Conservation (phyloP, 1,284 basidiomycete genomes). For the Ustilago crameri region DNA sequence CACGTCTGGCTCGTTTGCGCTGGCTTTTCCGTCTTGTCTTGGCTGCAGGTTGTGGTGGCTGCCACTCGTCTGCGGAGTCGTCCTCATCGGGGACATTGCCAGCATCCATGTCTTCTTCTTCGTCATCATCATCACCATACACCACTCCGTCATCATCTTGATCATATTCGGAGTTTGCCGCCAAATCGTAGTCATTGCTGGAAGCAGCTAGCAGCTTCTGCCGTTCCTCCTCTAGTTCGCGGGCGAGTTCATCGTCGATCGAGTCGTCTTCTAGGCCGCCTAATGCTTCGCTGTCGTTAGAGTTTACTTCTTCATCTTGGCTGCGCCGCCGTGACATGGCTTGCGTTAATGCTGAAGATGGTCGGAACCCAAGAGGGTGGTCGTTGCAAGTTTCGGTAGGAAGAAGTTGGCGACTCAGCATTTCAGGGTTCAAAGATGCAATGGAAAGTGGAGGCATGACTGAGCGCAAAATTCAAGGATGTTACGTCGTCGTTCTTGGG, state of each 20-base stretch:
- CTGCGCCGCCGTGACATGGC: constrained; percentile 16
- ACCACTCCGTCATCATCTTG: background rate
- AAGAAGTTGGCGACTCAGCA: constrained; percentile 13
- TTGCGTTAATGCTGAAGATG: background rate
- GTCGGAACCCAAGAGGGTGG: background rate
- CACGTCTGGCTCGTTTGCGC: constrained; percentile 16
- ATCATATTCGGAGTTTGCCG: background rate
- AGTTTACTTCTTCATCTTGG: background rate
- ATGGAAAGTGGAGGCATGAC: constrained; percentile 36
- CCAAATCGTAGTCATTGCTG: constrained; percentile 1
- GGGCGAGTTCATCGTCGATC: constrained; percentile 21
- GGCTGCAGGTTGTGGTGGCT: constrained; percentile 23
- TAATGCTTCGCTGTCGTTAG: background rate
- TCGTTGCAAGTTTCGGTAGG: background rate
- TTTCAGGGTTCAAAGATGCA: constrained; percentile 15
- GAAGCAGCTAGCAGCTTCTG: constrained; percentile 29
- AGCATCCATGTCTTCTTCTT: constrained; percentile 5
- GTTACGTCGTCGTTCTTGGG: constrained; percentile 5
- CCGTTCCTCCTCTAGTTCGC: constrained; percentile 32
- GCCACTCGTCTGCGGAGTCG: constrained; percentile 48
- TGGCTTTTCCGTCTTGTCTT: background rate
- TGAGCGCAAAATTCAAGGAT: background rate
- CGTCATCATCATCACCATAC: background rate
- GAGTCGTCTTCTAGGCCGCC: background rate
- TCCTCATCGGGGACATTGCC: constrained; percentile 12